Evolutionary conservation across 2,329 filamentous ascomycete species (phyloP), one percentile per base, ranked within the genome.

Genomic region (Colletotrichum incanum): DNA sequence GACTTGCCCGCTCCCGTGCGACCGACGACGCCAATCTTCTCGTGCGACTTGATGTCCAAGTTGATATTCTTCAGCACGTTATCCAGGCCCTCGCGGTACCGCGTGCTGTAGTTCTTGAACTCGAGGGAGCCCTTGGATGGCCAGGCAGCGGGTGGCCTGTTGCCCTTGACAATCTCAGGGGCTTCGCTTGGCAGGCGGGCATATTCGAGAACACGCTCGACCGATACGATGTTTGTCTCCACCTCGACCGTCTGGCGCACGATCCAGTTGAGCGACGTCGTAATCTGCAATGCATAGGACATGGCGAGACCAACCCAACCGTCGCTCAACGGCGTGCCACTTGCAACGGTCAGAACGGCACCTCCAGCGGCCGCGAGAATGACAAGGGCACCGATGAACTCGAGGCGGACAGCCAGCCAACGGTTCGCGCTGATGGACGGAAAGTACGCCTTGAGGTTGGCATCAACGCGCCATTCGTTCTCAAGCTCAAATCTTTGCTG

Each of bases 151-250:
- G 94, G 92, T 50, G 96, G 96, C 60, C 96, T 89, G 80, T 93
- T 93, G 82, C 94, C 93, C 79, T 94, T 93, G 77, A 98, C 93
- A 75, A 98, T 94, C 81, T 99, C 96, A 9, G 95, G 94, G 62
- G 96, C 96, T 85, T 99, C 96, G 81, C 93, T 96, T 34, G 96
- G 95, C 74, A 99, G 88, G 62, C 90, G 89, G 70, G 96, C 94
- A 84, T 99, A 99, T 83, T 99, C 97, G 61, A 99, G 91, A 59
- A 99, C 95, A 79, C 96, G 93, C 87, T 99, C 96, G 47, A 99
- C 96, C 12, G 96, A 98, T 56, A 99, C 96, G 79, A 99, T 99
- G 83, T 99, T 99, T n/a, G 96, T 98, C 87, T 99, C 97, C n/a
- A 99, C 96, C 83, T 99, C 97, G 43, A 99, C 96, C 0, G 95